Conservation (phyloP, 2,329 filamentous ascomycete species). For the Sarocladium oryzae region DNA sequence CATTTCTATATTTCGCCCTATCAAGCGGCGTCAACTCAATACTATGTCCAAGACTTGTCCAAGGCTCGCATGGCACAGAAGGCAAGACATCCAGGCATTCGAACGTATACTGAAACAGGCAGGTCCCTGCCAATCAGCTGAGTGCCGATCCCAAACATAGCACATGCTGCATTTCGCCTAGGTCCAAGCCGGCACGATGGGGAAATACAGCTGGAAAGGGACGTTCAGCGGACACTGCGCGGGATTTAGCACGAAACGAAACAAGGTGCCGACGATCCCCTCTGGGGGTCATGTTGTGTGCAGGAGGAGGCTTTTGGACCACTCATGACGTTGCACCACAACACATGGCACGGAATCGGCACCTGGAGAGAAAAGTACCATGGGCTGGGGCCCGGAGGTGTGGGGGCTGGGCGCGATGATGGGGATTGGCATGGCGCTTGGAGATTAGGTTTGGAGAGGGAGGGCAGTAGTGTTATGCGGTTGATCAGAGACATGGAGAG, state of each 20-base stretch:
- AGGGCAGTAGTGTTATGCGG: not conserved
- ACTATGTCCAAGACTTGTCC: too few species aligned
- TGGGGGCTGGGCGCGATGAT: not conserved
- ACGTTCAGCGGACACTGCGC: not conserved
- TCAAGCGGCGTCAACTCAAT: too few species aligned
- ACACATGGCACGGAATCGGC: slow-evolving; percentile 1
- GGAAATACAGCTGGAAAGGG: too few species aligned
- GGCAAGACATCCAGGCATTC: not conserved
- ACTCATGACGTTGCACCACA: slow-evolving; percentile 1
- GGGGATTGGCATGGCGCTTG: not conserved
- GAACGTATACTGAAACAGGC: slow-evolving; percentile 4
- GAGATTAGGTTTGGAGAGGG: not conserved
- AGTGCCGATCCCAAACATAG: not conserved
- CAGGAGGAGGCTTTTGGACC: not conserved
- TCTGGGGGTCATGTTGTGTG: too few species aligned
- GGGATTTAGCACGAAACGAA: not conserved
- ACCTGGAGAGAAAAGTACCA: not conserved
- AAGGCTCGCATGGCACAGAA: not conserved
- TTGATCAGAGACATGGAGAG: too few species aligned
- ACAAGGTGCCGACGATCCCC: too few species aligned
- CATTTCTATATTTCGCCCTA: too few species aligned
- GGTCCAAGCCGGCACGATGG: not conserved
- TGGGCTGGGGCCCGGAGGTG: not conserved
- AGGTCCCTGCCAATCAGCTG: slow-evolving; percentile 4
- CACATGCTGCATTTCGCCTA: not conserved